Evolutionary conservation across 257 asterid genomes (phyloP).

Genomic region (Plectranthus barbatus): DNA sequence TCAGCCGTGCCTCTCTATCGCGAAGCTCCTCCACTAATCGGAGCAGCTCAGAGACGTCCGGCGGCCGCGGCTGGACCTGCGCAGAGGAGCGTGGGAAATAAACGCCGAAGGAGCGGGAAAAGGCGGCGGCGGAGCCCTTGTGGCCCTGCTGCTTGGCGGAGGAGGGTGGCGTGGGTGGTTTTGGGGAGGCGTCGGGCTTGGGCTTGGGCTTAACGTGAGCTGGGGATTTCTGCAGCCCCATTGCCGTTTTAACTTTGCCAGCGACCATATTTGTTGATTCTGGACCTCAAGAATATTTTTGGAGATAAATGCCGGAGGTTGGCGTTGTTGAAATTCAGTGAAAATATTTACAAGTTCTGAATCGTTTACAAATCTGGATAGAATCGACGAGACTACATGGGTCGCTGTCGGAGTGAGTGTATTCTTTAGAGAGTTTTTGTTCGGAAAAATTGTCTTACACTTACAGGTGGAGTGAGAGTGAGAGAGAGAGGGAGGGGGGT

Average conservation of each 20-base stretch:
- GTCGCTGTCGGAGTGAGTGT: slow-evolving; percentile 25
- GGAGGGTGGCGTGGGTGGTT: slow-evolving; percentile 34
- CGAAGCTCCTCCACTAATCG: slow-evolving; percentile 56
- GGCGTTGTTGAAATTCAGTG: neutral
- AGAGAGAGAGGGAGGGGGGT: neutral
- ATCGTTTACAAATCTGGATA: slow-evolving; percentile 13
- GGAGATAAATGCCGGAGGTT: neutral
- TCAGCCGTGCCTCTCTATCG: slow-evolving; percentile 60
- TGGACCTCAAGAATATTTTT: neutral
- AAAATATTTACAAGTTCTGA: neutral
- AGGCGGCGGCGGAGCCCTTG: slow-evolving; percentile 32
- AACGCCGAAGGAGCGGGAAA: slow-evolving; percentile 66
- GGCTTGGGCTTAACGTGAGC: slow-evolving; percentile 35
- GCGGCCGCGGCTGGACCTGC: slow-evolving; percentile 94
- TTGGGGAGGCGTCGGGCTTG: slow-evolving; percentile 38
- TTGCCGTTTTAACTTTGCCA: slow-evolving; percentile 65
- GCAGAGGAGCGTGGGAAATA: slow-evolving; percentile 82
- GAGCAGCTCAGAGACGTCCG: slow-evolving; percentile 69
- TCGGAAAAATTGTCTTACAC: neutral
- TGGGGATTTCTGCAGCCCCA: slow-evolving; percentile 71
- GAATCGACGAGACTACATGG: slow-evolving; percentile 27
- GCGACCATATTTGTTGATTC: slow-evolving; percentile 54
- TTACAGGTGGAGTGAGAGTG: neutral
- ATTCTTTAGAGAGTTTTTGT: neutral
- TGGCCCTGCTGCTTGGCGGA: slow-evolving; percentile 15